Conservation (phyloP, 1,139 yeast genomes). For the Suhomyces choctaworum region DNA sequence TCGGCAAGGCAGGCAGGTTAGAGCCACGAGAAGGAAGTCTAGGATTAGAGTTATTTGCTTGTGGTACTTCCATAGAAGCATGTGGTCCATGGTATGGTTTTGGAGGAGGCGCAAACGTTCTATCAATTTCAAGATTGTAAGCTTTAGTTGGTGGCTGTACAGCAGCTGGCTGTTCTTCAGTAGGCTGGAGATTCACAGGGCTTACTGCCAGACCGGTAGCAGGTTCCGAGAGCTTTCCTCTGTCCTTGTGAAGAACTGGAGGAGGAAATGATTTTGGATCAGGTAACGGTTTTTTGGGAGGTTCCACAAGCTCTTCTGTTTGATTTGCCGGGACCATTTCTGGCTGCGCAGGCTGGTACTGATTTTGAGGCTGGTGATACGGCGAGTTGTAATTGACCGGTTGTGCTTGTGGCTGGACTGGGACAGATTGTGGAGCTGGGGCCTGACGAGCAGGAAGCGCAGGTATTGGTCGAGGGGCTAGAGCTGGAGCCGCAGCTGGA, state of each 20-base stretch:
- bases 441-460: slow-evolving; percentile 2
- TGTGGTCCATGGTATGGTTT: slow-evolving; percentile 19
- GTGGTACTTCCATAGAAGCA: too few relatives aligned
- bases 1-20: too few relatives aligned
- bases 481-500: too few relatives aligned
- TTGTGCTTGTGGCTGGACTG: slow-evolving; percentile 1
- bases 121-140: slow-evolving; percentile 19
- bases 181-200: background rate
- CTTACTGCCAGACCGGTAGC: slow-evolving; percentile 3
- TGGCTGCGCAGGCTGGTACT: background rate
- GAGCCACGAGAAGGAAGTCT: too few relatives aligned
- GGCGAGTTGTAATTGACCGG: slow-evolving; percentile 9
- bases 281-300: slow-evolving; percentile 10
- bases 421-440: slow-evolving; percentile 3
- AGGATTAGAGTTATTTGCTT: too few relatives aligned
- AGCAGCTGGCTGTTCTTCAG: slow-evolving; percentile 1
- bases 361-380: slow-evolving; percentile 4
- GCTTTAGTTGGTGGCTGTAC: background rate
- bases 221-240: slow-evolving; percentile 7
- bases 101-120: slow-evolving; percentile 32
- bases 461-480: slow-evolving; percentile 3
- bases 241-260: slow-evolving; percentile 16
- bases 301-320: slow-evolving; percentile 1
- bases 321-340: background rate
- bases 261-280: slow-evolving; percentile 18